A percentile compares a stretch with the other conserved stretches of the same genome.
Evolutionary conservation across 2,329 filamentous ascomycete genomes (phyloP).

Genomic region (Trichophyton benhamiae): DNA sequence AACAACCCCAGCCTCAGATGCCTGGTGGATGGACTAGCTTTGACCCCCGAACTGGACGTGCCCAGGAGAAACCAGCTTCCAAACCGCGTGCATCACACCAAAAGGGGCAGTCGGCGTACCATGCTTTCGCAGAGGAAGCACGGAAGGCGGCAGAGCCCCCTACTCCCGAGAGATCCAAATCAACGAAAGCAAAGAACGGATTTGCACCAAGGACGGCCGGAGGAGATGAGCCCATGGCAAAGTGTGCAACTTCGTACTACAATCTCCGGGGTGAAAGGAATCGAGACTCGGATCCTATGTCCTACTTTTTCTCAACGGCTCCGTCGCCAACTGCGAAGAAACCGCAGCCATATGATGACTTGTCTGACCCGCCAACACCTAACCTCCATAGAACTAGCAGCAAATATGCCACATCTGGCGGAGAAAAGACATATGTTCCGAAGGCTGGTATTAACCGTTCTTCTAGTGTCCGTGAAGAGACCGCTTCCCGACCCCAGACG

Average conservation of each 20-base stretch:
- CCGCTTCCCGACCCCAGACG: slow-evolving; percentile 24
- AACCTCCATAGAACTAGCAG: slow-evolving; percentile 42
- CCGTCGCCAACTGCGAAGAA: slow-evolving; percentile 31
- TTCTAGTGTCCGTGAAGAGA: slow-evolving; percentile 36
- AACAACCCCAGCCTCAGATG: slow-evolving; percentile 7
- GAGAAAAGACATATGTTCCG: slow-evolving; percentile 46
- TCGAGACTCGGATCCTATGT: slow-evolving; percentile 22
- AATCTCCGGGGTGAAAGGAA: slow-evolving; percentile 26
- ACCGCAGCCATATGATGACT: slow-evolving; percentile 20
- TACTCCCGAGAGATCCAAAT: slow-evolving; percentile 27
- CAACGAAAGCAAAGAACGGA: slow-evolving; percentile 41
- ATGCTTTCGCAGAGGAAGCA: slow-evolving; percentile 24
- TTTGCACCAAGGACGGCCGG: slow-evolving; percentile 48
- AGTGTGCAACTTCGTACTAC: slow-evolving; percentile 40
- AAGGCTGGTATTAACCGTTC: slow-evolving; percentile 41
- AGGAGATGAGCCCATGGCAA: slow-evolving; percentile 48
- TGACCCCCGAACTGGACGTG: slow-evolving; percentile 27
- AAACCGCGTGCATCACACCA: slow-evolving; percentile 11
- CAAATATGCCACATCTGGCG: slow-evolving; percentile 42
- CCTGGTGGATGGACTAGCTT: slow-evolving; percentile 29
- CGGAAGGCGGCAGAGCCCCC: slow-evolving; percentile 21
- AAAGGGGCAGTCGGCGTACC: slow-evolving; percentile 30
- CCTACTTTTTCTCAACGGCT: slow-evolving; percentile 27
- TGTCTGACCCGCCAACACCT: slow-evolving; percentile 1
- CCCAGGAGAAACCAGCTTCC: slow-evolving; percentile 9